phyloP scores from a whole-genome alignment of 202 grass and related monocot genomes.

The Digitaria exilis region DNA sequence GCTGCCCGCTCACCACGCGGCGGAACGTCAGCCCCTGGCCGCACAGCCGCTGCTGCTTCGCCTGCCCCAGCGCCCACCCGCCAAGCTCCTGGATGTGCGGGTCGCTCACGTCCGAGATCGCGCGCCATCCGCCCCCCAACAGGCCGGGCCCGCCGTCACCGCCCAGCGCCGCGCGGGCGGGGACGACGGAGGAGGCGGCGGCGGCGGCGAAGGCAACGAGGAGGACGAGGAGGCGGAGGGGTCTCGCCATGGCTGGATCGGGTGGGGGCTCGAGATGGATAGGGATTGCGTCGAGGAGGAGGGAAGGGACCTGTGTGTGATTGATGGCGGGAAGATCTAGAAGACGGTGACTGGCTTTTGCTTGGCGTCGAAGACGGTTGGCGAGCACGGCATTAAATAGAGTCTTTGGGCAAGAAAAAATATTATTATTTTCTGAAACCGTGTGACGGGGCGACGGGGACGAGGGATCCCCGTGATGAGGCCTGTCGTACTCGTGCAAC shows the following conservation, averaged over 20 bases:
- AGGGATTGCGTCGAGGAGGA: background rate
- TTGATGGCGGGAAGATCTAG: background rate
- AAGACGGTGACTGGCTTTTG: background rate
- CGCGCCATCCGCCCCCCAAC: slow-evolving; percentile 45
- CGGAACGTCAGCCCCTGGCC: slow-evolving; percentile 16
- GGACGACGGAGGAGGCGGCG: background rate
- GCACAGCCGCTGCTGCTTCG: slow-evolving; percentile 7
- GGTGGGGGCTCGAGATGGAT: too few species aligned
- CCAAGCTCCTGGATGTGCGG: slow-evolving; percentile 46
- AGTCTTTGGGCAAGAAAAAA: background rate
- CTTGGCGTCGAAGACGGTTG: slow-evolving; percentile 5
- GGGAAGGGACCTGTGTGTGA: background rate
- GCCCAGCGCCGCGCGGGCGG: background rate
- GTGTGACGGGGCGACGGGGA: slow-evolving; percentile 13
- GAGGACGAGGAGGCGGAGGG: background rate
- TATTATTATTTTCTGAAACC: background rate
- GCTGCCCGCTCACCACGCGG: slow-evolving; percentile 39
- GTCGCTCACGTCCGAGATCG: slow-evolving; percentile 40
- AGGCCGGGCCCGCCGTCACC: background rate
- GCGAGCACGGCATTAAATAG: background rate
- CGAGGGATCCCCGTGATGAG: background rate
- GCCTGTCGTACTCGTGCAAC: background rate
- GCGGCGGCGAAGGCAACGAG: background rate
- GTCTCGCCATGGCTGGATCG: background rate
- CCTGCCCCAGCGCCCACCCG: slow-evolving; percentile 44